These are phyloP conservation scores for Aspergillus brasiliensis DNA, from an alignment of 2,329 filamentous ascomycete species.

Conservation along the genomic window DNA sequence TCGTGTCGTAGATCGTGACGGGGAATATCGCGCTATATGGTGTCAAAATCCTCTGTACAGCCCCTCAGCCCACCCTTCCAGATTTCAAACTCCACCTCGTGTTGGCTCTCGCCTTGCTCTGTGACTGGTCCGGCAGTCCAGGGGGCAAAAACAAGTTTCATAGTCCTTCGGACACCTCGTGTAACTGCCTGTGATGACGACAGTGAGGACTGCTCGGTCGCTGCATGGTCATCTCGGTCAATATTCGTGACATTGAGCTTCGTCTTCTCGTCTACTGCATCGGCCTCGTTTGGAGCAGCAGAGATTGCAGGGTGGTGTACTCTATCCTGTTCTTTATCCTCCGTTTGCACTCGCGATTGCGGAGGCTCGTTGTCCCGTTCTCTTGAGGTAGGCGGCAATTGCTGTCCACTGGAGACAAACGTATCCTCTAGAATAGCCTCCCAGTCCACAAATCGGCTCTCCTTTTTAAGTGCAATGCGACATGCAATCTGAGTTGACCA, in stretches of 20 bases:
- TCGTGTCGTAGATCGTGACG: background rate
- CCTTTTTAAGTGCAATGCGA: conserved; percentile 78
- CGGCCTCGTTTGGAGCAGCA: background rate
- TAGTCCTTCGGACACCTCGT: conserved; percentile 63
- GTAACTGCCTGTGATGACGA: background rate
- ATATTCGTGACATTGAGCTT: background rate
- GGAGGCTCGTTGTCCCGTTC: background rate
- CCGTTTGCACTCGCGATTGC: background rate
- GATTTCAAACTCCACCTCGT: conserved; percentile 71
- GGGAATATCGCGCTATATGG: background rate
- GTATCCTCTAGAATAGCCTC: conserved; percentile 12
- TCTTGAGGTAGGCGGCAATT: background rate
- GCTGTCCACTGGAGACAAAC: background rate
- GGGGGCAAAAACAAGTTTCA: conserved; percentile 88
- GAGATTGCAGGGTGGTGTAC: background rate
- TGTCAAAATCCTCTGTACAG: conserved; percentile 1
- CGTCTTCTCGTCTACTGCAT: background rate
- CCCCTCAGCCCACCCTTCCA: conserved; percentile 60
- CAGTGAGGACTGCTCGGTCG: background rate
- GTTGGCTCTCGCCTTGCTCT: conserved; percentile 42
- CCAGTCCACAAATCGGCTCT: conserved; percentile 52
- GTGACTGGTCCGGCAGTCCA: conserved; percentile 63
- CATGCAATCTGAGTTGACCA: conserved; percentile 89
- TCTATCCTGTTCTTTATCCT: background rate
- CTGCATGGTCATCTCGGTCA: background rate